phyloP scores from a whole-genome alignment of 2,329 filamentous ascomycete species.

The Cordyceps tenuipes region DNA sequence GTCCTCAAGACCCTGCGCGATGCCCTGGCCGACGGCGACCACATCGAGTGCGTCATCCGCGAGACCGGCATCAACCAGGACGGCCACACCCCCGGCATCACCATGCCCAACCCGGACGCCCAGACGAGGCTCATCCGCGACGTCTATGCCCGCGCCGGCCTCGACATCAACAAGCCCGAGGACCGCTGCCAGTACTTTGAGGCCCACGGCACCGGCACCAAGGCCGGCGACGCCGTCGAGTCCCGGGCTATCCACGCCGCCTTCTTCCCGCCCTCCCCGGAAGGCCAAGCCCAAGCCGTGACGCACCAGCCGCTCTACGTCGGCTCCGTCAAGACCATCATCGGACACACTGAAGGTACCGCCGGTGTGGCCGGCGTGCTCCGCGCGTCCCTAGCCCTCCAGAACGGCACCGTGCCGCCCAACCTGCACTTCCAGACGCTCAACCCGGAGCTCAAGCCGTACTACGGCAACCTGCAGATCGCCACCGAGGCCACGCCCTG shows the following conservation, averaged over 20 bases:
- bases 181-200: conserved; percentile 27
- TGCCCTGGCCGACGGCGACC: conserved; percentile 44
- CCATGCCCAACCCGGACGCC: conserved; percentile 39
- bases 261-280: background rate
- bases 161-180: conserved; percentile 16
- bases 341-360: conserved; percentile 22
- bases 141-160: conserved; percentile 20
- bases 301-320: conserved; percentile 13
- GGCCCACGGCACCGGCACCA: conserved; percentile 42
- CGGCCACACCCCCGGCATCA: conserved; percentile 45
- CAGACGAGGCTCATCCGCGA: conserved; percentile 28
- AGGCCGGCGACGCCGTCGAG: conserved; percentile 42
- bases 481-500: conserved; percentile 11
- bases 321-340: conserved; percentile 20
- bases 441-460: conserved; percentile 17
- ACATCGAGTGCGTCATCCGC: conserved; percentile 41
- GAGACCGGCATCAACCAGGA: conserved; percentile 43
- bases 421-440: conserved; percentile 18
- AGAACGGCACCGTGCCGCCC: conserved; percentile 16
- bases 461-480: conserved; percentile 15
- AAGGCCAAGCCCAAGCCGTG: background rate
- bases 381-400: conserved; percentile 17
- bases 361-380: conserved; percentile 22
- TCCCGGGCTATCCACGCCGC: conserved; percentile 24
- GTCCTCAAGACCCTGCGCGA: conserved; percentile 45